A percentile compares a stretch with the other conserved stretches of the same genome.
These are phyloP conservation scores for Trichophyton benhamiae DNA, from an alignment of 2,329 filamentous ascomycete species.

Conservation along the genomic window DNA sequence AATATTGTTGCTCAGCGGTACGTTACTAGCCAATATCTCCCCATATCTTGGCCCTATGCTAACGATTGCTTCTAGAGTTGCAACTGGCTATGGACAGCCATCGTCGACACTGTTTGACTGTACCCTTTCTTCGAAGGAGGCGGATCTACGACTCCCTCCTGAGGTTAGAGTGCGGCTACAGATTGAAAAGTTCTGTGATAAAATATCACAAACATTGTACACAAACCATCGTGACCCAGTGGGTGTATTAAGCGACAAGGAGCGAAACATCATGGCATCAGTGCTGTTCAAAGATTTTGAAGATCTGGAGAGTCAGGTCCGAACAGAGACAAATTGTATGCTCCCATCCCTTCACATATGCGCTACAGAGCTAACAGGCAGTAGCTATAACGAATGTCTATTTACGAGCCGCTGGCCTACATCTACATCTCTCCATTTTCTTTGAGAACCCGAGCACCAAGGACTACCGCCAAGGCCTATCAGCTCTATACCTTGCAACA, in stretches of 20 bases:
- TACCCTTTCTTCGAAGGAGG: constrained; percentile 38
- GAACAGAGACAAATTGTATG: constrained; percentile 31
- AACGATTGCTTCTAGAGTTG: constrained; percentile 37
- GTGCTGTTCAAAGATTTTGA: constrained; percentile 37
- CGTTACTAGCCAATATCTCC: background rate
- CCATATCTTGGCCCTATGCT: background rate
- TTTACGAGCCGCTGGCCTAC: constrained; percentile 35
- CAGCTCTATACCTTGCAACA: constrained; percentile 35
- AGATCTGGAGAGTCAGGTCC: constrained; percentile 42
- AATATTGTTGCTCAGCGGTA: constrained; percentile 57
- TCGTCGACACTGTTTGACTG: constrained; percentile 50
- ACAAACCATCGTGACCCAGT: constrained; percentile 45
- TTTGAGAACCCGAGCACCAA: constrained; percentile 37
- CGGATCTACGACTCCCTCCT: constrained; percentile 38
- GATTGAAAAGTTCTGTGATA: constrained; percentile 49
- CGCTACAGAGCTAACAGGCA: background rate
- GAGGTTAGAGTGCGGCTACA: constrained; percentile 41
- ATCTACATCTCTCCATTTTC: constrained; percentile 39
- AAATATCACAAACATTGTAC: constrained; percentile 45
- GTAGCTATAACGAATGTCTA: constrained; percentile 37
- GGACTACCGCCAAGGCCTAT: constrained; percentile 35
- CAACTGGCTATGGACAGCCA: constrained; percentile 57
- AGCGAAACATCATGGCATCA: constrained; percentile 34
- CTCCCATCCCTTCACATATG: background rate
- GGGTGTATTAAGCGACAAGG: constrained; percentile 35